Percentiles rank a stretch among this genome's conserved stretches.
Evolutionary conservation across 257 asterid species (phyloP).

Genomic region (Mitragyna speciosa): DNA sequence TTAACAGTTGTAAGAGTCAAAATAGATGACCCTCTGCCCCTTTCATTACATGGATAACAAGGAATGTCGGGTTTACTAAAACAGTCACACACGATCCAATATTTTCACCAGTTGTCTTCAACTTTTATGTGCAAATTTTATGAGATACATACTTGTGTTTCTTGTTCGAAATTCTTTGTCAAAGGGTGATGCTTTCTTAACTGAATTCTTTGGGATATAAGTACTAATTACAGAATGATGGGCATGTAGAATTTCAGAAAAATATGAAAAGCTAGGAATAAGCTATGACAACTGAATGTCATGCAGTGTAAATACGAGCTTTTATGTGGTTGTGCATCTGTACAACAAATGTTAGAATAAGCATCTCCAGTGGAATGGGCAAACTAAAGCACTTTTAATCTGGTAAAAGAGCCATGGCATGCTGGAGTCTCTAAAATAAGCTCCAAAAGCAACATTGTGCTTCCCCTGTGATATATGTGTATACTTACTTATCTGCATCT

Average conservation of each 20-base stretch:
- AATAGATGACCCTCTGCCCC: no score
- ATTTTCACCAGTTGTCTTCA: neutral
- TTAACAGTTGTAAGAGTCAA: neutral
- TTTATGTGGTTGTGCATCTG: neutral
- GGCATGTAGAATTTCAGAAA: neutral
- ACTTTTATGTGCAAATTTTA: neutral
- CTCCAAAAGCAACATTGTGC: neutral
- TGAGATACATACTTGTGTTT: neutral
- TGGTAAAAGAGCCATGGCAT: neutral
- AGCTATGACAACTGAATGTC: neutral
- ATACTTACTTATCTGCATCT: no score
- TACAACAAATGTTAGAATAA: no score
- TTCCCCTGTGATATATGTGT: no score
- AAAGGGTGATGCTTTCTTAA: neutral
- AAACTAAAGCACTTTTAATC: neutral
- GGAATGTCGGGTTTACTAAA: neutral
- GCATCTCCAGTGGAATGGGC: neutral
- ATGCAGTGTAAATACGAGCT: neutral
- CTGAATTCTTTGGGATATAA: neutral
- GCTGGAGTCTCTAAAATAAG: neutral
- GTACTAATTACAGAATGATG: neutral
- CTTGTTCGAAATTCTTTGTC: neutral
- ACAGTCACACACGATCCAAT: neutral
- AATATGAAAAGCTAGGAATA: neutral
- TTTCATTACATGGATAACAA: neutral